phyloP scores from a whole-genome alignment of 495 filamentous ascomycete species.

The Penicillium taxi region DNA sequence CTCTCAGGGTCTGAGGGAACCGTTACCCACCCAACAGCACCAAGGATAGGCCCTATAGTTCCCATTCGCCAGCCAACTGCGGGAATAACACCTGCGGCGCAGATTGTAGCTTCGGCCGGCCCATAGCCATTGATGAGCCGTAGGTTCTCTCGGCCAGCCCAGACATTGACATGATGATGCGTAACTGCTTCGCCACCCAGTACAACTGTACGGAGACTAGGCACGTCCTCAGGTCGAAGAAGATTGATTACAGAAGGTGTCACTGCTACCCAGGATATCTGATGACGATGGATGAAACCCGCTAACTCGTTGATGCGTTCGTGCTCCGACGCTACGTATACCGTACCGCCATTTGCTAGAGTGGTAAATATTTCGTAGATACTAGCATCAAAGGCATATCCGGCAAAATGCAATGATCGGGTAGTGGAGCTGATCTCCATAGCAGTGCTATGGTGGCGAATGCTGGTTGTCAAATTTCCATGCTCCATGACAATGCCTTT shows the following conservation, averaged over 20 bases:
- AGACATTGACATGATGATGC: constrained; percentile 28
- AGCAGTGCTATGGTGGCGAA: neutral
- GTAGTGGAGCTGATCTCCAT: constrained; percentile 1
- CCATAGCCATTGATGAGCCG: constrained; percentile 43
- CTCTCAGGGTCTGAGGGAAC: constrained; percentile 26
- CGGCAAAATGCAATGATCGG: constrained; percentile 31
- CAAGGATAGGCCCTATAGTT: constrained; percentile 3
- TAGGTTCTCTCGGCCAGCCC: constrained; percentile 29
- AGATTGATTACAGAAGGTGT: constrained; percentile 30
- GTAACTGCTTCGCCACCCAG: constrained; percentile 34
- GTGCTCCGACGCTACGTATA: neutral
- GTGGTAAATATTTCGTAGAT: constrained; percentile 30
- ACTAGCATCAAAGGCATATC: constrained; percentile 31
- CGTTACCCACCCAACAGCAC: constrained; percentile 29
- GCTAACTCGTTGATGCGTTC: constrained; percentile 16
- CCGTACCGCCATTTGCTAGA: constrained; percentile 29
- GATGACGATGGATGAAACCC: constrained; percentile 19
- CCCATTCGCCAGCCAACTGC: neutral
- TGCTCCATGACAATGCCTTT: constrained; percentile 40
- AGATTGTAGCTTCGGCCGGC: constrained; percentile 34
- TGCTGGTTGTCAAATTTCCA: constrained; percentile 18
- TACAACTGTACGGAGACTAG: constrained; percentile 22
- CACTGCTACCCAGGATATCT: constrained; percentile 23
- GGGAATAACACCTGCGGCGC: neutral
- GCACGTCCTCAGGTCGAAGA: constrained; percentile 21